Evolutionary conservation across 176 grass and related monocot species (phyloP), one percentile per base, ranked within the genome.

Genomic region (Avena eriantha): DNA sequence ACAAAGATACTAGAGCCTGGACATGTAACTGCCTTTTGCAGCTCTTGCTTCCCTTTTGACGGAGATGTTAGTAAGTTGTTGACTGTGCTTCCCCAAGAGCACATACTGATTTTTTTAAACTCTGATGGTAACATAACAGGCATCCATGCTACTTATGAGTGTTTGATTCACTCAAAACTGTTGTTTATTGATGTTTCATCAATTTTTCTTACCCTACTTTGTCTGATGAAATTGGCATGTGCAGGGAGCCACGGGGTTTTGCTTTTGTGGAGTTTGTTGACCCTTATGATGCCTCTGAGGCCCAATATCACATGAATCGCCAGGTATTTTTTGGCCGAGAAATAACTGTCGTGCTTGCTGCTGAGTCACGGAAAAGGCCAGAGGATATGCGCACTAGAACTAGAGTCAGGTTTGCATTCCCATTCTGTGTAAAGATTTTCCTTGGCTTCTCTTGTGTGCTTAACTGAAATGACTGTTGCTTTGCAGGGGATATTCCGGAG

Each of bases 301-400:
- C 97, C 31, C 97, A 98, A 66, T 96, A 96, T 89, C 97, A 96
- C 87, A 98, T 98, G 97, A 98, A 98, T 82, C 88, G 90, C 71
- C 94, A 98, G 83, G 85, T 98, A 21, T 91, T 96, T 48, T 89
- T 89, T 45, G 94, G 97, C 80, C 89, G 97, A 50, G 97, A 98
- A 67, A 94, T 98, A 88, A 94, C 97, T 51, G 97, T 98, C 50
- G 97, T 98, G 86, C 87, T 98, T 85, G 97, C 97, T 86, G 92
- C 97, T 49, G 92, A 98, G 48, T 92, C 91, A 4, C 86, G 97
- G 81, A 98, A 98, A 85, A 92, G 93, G 58, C 97, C 97, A 77
- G 97, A 98, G 10, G 94, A 98, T 14, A 98, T 98, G 97, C 92
- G 92, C 58, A 85, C 4, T 73, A 95, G 97, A 88, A 15, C 82